phyloP scores from a whole-genome alignment of 345 rosid species.

The Combretum micranthum region DNA sequence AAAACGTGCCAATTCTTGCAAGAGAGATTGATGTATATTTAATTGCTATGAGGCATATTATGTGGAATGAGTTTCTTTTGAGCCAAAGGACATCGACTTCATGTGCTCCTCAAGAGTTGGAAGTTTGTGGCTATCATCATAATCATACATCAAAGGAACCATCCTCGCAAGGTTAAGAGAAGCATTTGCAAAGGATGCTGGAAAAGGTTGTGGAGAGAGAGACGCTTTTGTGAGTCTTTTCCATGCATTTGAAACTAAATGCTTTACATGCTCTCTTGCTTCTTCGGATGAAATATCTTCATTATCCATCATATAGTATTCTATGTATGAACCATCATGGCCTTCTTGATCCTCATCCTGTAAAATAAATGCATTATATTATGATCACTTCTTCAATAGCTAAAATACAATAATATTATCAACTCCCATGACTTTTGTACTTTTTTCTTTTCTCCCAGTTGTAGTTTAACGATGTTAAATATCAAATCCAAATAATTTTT shows the following conservation, averaged over 20 bases:
- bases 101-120: conserved; percentile 31
- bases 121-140: conserved; percentile 32
- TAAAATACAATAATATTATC: too few relatives aligned
- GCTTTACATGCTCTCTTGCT: conserved; percentile 22
- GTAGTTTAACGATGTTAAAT: too few relatives aligned
- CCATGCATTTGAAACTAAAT: conserved; percentile 48
- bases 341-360: conserved; percentile 18
- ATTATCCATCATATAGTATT: conserved; percentile 43
- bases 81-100: conserved; percentile 7
- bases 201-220: conserved; percentile 21
- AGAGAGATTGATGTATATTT: too few relatives aligned
- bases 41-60: too few relatives aligned
- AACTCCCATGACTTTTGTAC: too few relatives aligned
- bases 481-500: too few relatives aligned
- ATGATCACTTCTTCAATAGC: too few relatives aligned
- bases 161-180: conserved; percentile 43
- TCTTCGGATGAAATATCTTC: conserved; percentile 17
- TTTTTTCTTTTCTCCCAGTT: too few relatives aligned
- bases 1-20: too few relatives aligned
- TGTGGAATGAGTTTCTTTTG: too few relatives aligned
- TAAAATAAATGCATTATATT: too few relatives aligned
- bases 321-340: conserved; percentile 50
- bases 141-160: conserved; percentile 52
- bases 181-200: conserved; percentile 27
- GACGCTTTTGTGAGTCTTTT: conserved; percentile 43